Evolutionary conservation across 2,329 filamentous ascomycete species (phyloP).

Genomic region (Ophiostoma ulmi): DNA sequence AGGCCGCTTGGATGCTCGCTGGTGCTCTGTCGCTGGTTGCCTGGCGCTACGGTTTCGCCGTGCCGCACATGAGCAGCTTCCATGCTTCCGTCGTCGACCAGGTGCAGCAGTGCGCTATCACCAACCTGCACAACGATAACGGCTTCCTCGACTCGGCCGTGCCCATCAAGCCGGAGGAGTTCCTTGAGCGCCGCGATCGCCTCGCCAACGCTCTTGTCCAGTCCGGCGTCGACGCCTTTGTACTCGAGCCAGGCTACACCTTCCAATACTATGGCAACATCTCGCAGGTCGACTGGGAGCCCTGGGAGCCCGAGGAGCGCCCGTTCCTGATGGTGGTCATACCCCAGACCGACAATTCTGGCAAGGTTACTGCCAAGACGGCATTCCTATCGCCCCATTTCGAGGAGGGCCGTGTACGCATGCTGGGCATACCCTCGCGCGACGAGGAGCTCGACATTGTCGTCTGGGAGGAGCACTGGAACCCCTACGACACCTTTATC

Average conservation of each 20-base stretch:
- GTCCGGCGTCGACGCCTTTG: conserved; percentile 15
- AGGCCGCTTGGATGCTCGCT: conserved; percentile 8
- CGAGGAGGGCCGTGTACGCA: conserved; percentile 15
- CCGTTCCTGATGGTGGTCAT: conserved; percentile 16
- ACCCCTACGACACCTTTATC: conserved; percentile 8
- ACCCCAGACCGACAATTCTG: conserved; percentile 4
- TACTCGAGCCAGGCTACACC: conserved; percentile 11
- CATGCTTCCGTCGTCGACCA: conserved; percentile 9
- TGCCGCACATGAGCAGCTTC: neutral
- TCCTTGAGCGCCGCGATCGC: conserved; percentile 12
- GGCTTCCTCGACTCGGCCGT: conserved; percentile 14
- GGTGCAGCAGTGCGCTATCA: conserved; percentile 14
- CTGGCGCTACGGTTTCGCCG: neutral
- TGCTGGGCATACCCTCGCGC: conserved; percentile 15
- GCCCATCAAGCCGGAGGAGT: conserved; percentile 13
- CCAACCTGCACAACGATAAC: conserved; percentile 10
- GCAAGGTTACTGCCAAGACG: conserved; percentile 13
- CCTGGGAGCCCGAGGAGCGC: conserved; percentile 17
- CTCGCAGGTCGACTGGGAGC: conserved; percentile 17
- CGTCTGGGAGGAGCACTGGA: conserved; percentile 17
- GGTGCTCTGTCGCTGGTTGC: conserved; percentile 3
- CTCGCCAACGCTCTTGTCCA: conserved; percentile 6
- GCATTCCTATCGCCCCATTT: conserved; percentile 13
- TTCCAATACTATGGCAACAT: conserved; percentile 17
- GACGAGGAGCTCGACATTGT: conserved; percentile 16